A percentile compares a stretch with the other conserved stretches of the same genome.
Conservation (phyloP, 257 asterid species). For the Osmanthus fragrans region DNA sequence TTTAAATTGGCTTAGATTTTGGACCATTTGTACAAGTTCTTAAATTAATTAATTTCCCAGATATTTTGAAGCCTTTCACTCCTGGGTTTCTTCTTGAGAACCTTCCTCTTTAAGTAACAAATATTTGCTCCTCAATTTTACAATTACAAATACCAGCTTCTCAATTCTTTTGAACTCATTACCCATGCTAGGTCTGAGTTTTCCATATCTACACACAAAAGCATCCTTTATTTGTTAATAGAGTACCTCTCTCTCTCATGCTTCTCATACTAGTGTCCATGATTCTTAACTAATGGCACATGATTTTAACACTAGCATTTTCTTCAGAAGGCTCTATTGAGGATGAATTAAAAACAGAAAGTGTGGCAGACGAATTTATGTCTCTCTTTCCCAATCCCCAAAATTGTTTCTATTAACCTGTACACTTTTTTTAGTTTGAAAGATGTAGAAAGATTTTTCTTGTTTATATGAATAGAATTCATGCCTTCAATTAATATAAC, state of each 20-base stretch:
- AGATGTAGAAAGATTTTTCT: background rate
- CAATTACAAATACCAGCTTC: background rate
- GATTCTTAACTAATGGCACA: conserved; percentile 68
- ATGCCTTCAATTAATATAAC: background rate
- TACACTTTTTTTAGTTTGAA: background rate
- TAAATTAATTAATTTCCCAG: too few species aligned
- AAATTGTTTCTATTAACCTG: background rate
- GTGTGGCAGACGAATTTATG: conserved; percentile 68
- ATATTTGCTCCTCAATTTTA: background rate
- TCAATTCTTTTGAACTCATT: background rate
- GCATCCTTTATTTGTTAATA: background rate
- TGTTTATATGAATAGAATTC: background rate
- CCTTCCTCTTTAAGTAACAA: background rate
- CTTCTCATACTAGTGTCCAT: background rate
- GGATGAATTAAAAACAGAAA: conserved; percentile 94
- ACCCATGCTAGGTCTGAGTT: background rate
- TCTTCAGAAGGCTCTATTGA: conserved; percentile 96
- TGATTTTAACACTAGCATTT: conserved; percentile 72
- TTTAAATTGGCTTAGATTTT: too few species aligned
- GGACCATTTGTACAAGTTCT: too few species aligned
- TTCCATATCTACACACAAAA: background rate
- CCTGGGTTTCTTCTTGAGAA: background rate
- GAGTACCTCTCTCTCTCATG: too few species aligned
- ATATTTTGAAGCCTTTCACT: too few species aligned
- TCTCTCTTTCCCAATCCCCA: background rate